These are phyloP conservation scores for Paulownia fortunei DNA, from an alignment of 257 asterid genomes.

Conservation along the genomic window DNA sequence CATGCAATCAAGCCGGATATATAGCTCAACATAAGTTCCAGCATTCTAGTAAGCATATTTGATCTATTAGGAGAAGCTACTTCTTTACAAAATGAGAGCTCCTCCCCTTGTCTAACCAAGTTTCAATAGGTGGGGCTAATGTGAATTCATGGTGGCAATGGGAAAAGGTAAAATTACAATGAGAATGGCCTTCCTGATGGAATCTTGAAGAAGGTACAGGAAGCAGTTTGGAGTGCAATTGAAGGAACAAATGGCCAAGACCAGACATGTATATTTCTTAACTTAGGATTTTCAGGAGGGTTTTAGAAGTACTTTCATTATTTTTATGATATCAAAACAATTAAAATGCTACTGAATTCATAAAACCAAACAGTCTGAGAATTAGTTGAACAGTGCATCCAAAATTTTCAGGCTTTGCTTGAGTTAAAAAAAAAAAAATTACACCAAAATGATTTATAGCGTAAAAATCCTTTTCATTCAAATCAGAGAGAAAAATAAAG, in stretches of 20 bases:
- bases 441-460: background rate
- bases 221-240: background rate
- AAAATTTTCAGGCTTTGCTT: background rate
- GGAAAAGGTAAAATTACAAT: background rate
- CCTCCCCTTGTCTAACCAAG: background rate
- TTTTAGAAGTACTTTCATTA: background rate
- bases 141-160: background rate
- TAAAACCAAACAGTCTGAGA: constrained; percentile 1
- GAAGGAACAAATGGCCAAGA: background rate
- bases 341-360: constrained; percentile 1
- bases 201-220: constrained; percentile 13
- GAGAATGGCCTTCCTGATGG: background rate
- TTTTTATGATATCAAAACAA: constrained; percentile 12
- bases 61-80: background rate
- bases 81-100: background rate
- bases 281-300: background rate
- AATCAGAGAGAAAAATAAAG: constrained; percentile 16
- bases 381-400: background rate
- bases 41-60: background rate
- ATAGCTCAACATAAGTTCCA: background rate
- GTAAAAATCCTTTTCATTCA: background rate
- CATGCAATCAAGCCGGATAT: background rate
- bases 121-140: background rate
- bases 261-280: background rate
- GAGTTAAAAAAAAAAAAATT: background rate